Conservation (phyloP, 2,329 filamentous ascomycete genomes). For the Epichloe coenophiala region DNA sequence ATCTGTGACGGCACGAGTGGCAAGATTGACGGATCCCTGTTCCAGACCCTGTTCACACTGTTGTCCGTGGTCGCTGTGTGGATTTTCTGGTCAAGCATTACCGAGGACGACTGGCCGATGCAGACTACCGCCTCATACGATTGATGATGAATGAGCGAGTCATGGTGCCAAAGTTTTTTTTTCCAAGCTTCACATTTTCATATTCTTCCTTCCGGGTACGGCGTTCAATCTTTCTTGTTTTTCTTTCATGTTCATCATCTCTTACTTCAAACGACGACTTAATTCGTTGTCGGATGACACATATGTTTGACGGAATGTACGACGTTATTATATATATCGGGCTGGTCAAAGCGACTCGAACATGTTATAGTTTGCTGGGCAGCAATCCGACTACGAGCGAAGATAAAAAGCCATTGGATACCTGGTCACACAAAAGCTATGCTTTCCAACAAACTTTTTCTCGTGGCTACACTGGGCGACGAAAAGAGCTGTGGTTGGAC, state of each 20-base stretch:
- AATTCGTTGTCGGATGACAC: not conserved
- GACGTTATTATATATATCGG: not conserved
- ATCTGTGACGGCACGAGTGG: constrained; percentile 74
- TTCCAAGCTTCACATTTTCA: not conserved
- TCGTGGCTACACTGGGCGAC: not conserved
- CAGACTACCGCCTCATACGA: constrained; percentile 30
- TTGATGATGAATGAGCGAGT: constrained; percentile 6
- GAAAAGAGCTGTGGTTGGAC: not conserved
- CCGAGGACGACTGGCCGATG: constrained; percentile 92
- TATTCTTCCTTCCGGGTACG: constrained; percentile 4
- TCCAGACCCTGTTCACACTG: constrained; percentile 86
- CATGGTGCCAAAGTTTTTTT: not conserved
- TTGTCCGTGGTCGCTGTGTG: constrained; percentile 72
- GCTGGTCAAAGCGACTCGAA: not conserved
- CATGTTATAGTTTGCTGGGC: not conserved
- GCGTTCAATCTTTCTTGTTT: constrained; percentile 10
- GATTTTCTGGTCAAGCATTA: constrained; percentile 98
- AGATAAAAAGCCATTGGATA: not conserved
- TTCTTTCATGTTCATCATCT: constrained; percentile 7
- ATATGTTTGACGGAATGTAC: not conserved
- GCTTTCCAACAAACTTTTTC: not conserved
- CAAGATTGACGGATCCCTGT: constrained; percentile 85
- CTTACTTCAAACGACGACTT: not conserved
- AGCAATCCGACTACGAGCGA: not conserved
- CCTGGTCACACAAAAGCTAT: not conserved